A percentile compares a stretch with the other conserved stretches of the same genome.
Evolutionary conservation across 2,329 filamentous ascomycete species (phyloP).

Genomic region (Colletotrichum acutatum): DNA sequence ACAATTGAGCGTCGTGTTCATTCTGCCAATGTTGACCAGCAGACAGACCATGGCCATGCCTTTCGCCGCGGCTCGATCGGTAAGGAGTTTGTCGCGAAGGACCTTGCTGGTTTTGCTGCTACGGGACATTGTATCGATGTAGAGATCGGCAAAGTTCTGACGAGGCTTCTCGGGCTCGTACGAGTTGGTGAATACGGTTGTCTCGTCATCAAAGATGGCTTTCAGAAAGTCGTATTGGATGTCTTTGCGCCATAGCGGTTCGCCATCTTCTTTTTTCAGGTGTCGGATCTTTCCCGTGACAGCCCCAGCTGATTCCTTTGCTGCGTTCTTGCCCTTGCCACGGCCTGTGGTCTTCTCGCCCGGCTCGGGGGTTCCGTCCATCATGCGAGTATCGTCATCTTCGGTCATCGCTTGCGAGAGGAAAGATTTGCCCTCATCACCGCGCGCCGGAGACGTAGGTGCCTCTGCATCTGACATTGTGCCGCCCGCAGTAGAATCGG

Average conservation of each 20-base stretch:
- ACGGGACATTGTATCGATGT: slow-evolving; percentile 97
- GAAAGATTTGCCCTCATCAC: slow-evolving; percentile 56
- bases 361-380: slow-evolving; percentile 56
- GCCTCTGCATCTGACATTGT: slow-evolving; percentile 58
- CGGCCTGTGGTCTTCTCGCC: slow-evolving; percentile 50
- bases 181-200: slow-evolving; percentile 87
- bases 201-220: slow-evolving; percentile 80
- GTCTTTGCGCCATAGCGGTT: slow-evolving; percentile 86
- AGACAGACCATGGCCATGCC: slow-evolving; percentile 99
- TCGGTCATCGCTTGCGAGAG: slow-evolving; percentile 57
- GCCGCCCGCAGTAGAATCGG: slow-evolving; percentile 47
- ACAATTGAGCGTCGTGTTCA: slow-evolving; percentile 99
- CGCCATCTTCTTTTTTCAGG: slow-evolving; percentile 89
- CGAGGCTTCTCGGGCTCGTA: slow-evolving; percentile 74
- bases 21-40: slow-evolving; percentile 94
- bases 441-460: slow-evolving; percentile 56
- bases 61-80: slow-evolving; percentile 89
- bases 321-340: slow-evolving; percentile 47
- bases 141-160: slow-evolving; percentile 91
- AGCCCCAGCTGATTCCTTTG: slow-evolving; percentile 50
- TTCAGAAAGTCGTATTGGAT: slow-evolving; percentile 90
- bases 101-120: slow-evolving; percentile 99
- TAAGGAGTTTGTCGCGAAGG: slow-evolving; percentile 93
- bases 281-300: slow-evolving; percentile 79
- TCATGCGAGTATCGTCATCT: slow-evolving; percentile 54